These are phyloP conservation scores for Platanthera zijinensis DNA, from an alignment of 106 monocot genomes.

Conservation along the genomic window DNA sequence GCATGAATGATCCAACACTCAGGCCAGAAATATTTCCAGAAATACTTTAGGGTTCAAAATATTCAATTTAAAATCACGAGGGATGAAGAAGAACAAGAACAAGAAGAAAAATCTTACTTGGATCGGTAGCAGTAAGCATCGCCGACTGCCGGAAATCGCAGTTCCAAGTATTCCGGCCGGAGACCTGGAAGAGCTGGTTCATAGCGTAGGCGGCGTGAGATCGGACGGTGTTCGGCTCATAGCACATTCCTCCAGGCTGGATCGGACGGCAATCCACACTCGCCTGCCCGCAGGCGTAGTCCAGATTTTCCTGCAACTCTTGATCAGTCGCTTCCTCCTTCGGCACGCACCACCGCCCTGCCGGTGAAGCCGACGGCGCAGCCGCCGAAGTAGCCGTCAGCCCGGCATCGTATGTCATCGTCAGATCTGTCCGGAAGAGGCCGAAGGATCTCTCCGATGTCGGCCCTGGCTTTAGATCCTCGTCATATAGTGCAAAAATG, in stretches of 20 bases:
- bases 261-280: constrained; percentile 57
- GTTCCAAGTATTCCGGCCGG: constrained; percentile 35
- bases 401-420: constrained; percentile 46
- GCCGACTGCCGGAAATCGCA: constrained; percentile 60
- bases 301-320: constrained; percentile 52
- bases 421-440: constrained; percentile 49
- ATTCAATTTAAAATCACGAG: background rate
- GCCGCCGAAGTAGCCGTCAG: constrained; percentile 12
- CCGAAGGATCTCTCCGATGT: constrained; percentile 64
- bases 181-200: constrained; percentile 50
- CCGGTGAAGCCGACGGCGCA: background rate
- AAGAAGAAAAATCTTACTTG: constrained; percentile 24
- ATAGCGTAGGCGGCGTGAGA: constrained; percentile 61
- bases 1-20: background rate
- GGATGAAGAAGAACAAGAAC: background rate
- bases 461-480: constrained; percentile 65
- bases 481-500: constrained; percentile 68
- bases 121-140: constrained; percentile 38
- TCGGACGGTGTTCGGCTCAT: constrained; percentile 43
- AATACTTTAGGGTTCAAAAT: background rate
- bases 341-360: constrained; percentile 46
- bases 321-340: constrained; percentile 28
- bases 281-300: constrained; percentile 48
- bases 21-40: background rate
- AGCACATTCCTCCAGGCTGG: constrained; percentile 55